Base-by-base conservation (phyloP, 768 basidiomycete species). In the Heimioporus sp. region DNA sequence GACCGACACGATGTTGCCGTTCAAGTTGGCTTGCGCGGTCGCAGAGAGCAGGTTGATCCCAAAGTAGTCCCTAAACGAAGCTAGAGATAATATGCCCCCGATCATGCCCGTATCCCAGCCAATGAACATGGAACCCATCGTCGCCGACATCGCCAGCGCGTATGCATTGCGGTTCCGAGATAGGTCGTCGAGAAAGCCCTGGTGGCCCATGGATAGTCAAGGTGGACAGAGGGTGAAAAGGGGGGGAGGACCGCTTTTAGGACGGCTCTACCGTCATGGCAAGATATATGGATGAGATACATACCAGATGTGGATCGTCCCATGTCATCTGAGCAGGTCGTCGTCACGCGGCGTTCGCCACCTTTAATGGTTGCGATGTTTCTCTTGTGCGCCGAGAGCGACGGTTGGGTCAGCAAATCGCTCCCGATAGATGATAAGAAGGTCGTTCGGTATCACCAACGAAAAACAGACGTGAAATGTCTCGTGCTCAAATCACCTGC, bases 61-160 rank as follows among this genome's bases (percentile, higher is more conserved):
- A 60, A 81, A 80, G 58, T 77, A 80, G 16, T 59, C 41, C 54
- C 78, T 69, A 61, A 81, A 80, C 4, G 79, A 78, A 5, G 58
- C 36, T 13, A 81, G 63, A 17, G 78, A 58, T 39, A 80, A 63
- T 12, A 80, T 65, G 34, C 80, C 79, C 11, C 80, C 79, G 32
- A 80, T 81, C 45, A 80, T 57, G 9, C 76, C 76, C 2, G 72
- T 70, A 50, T 81, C 78, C 75, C 77, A 78, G 16, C 77, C 79
- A 44, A 66, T 78, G 65, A 77, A 79, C 17, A 80, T 70, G 36
- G 75, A 76, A 10, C 77, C 79, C 69, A 77, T 69, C 1, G 76
- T 64, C 0, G 76, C 78, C 12, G 77, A 77, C 16, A 69, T 46
- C 8, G 79, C 71, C 16, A 80, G 68, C 4, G 68, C 48, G 51